Percentiles rank a stretch among this genome's conserved stretches.
These are phyloP conservation scores for Haplosporangium sp. DNA, from an alignment of 371 early-diverging fungal species.

Conservation along the genomic window DNA sequence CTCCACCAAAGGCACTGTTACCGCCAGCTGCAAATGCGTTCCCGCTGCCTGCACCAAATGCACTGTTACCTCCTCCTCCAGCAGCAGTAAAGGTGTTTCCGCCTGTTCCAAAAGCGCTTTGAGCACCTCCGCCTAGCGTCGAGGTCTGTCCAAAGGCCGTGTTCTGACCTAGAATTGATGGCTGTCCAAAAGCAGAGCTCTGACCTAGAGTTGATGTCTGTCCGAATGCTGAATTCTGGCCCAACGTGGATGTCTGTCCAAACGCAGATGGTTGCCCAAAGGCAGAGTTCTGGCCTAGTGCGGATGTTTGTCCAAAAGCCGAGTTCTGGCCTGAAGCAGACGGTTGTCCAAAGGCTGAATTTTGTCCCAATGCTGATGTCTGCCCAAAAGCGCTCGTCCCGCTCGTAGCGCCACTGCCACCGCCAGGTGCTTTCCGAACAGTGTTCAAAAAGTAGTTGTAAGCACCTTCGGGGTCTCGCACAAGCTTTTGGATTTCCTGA, in stretches of 20 bases:
- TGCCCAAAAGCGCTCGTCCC: conserved; percentile 17
- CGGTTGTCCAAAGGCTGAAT: conserved; percentile 24
- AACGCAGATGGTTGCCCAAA: conserved; percentile 15
- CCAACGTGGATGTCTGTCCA: conserved; percentile 12
- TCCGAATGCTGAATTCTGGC: conserved; percentile 15
- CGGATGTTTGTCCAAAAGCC: conserved; percentile 11
- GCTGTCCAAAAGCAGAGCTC: conserved; percentile 4
- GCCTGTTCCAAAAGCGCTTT: conserved; percentile 34
- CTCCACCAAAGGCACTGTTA: conserved; percentile 10
- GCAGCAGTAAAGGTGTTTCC: conserved; percentile 14
- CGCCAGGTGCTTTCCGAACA: conserved; percentile 10
- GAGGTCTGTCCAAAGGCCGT: conserved; percentile 16
- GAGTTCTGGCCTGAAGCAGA: conserved; percentile 9
- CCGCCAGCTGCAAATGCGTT: conserved; percentile 29
- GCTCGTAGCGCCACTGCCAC: conserved; percentile 10
- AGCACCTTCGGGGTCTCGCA: conserved; percentile 22
- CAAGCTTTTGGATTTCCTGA: conserved; percentile 33
- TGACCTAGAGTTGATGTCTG: conserved; percentile 9
- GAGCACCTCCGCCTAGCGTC: conserved; percentile 8
- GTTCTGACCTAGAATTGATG: conserved; percentile 2
- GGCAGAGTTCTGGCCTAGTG: conserved; percentile 15
- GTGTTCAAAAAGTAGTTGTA: conserved; percentile 41
- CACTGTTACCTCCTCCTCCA: conserved; percentile 2
- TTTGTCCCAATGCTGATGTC: conserved; percentile 10
- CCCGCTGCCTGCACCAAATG: conserved; percentile 6